Evolutionary conservation across 306 rosid genomes (phyloP).

Genomic region (Malus sylvestris): DNA sequence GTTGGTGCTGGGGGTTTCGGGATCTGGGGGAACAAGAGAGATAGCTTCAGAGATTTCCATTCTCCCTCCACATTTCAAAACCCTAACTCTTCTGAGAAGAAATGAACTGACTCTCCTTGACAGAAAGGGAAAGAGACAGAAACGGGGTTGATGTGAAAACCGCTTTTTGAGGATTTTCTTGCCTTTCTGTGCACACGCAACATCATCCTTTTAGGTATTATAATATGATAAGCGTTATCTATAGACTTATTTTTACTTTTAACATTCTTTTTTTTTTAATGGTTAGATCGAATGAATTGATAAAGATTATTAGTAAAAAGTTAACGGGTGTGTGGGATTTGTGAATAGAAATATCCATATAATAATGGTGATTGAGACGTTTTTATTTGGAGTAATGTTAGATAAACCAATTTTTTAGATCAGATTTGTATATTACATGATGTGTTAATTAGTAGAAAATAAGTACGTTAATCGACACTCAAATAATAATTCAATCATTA

Average conservation of each 20-base stretch:
- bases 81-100: conserved; percentile 50
- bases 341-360: no score
- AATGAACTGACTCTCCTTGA: not conserved
- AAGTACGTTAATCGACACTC: rapidly evolving
- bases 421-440: no score
- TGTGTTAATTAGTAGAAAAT: no score
- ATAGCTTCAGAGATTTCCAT: conserved; percentile 64
- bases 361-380: no score
- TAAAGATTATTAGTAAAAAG: no score
- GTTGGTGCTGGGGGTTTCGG: not conserved
- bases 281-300: rapidly evolving
- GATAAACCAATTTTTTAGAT: no score
- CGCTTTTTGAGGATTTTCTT: not conserved
- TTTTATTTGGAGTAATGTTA: no score
- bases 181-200: not conserved
- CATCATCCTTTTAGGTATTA: no score
- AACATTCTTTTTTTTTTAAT: rapidly evolving
- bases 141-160: not conserved
- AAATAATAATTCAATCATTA: no score
- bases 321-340: no score
- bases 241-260: no score
- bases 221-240: no score
- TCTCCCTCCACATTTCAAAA: conserved; percentile 88
- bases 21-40: conserved; percentile 15
- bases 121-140: not conserved